phyloP scores from a whole-genome alignment of 495 filamentous ascomycete species.

The Cladorrhinum samala region DNA sequence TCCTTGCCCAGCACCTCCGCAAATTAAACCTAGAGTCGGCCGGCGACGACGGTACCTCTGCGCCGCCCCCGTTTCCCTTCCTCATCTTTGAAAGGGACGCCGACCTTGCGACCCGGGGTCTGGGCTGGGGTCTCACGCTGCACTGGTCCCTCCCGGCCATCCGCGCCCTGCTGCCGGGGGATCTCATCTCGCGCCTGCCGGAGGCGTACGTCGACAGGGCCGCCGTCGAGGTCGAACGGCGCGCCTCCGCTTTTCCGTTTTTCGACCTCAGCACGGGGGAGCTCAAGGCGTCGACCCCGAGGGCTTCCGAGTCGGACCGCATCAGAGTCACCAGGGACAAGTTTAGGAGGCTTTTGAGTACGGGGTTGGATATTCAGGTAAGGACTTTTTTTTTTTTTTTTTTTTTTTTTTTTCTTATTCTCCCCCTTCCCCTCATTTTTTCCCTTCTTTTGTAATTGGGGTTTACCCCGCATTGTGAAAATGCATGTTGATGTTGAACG shows the following conservation, averaged over 20 bases:
- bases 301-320: slow-evolving; percentile 39
- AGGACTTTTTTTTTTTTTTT: too few species aligned
- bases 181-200: slow-evolving; percentile 41
- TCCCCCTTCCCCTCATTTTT: too few species aligned
- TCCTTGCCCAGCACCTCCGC: slow-evolving; percentile 53
- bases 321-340: slow-evolving; percentile 47
- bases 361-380: slow-evolving; percentile 41
- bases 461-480: too few species aligned
- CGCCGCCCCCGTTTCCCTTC: too few species aligned
- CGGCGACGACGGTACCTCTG: slow-evolving; percentile 12
- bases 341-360: slow-evolving; percentile 42
- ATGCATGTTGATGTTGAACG: too few species aligned
- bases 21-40: too few species aligned
- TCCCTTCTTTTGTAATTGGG: too few species aligned
- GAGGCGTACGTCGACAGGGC: slow-evolving; percentile 40
- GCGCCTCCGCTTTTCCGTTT: slow-evolving; percentile 39
- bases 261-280: slow-evolving; percentile 49
- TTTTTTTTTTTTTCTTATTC: too few species aligned
- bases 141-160: slow-evolving; percentile 52
- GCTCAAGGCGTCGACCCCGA: slow-evolving; percentile 31
- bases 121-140: slow-evolving; percentile 56
- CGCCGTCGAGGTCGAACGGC: slow-evolving; percentile 17
- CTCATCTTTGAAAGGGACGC: slow-evolving; percentile 52
- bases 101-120: slow-evolving; percentile 36
- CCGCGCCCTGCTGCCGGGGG: slow-evolving; percentile 42